Percentiles rank a stretch among this genome's conserved stretches.
These are phyloP conservation scores for Phytophthora pisi DNA, from an alignment of 352 stramenopile genomes.

Conservation along the genomic window DNA sequence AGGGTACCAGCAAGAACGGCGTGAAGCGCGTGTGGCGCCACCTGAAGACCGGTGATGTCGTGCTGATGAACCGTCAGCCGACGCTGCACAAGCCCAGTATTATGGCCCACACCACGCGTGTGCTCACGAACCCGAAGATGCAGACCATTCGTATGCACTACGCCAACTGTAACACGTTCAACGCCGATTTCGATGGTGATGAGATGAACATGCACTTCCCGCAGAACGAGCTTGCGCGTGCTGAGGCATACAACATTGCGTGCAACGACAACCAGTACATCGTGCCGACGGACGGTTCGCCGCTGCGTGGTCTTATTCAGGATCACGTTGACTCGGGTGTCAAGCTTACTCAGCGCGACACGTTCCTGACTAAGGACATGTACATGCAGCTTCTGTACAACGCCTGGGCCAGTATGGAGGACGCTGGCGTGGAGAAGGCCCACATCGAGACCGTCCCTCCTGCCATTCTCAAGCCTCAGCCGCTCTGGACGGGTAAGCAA, in stretches of 20 bases:
- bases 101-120: constrained; percentile 98
- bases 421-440: constrained; percentile 83
- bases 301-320: constrained; percentile 98
- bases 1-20: constrained; percentile 83
- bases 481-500: constrained; percentile 99
- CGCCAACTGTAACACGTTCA: constrained; percentile 99
- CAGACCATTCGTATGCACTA: constrained; percentile 99
- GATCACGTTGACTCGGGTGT: constrained; percentile 99
- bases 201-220: constrained; percentile 99
- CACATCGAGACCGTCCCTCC: constrained; percentile 97
- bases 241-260: constrained; percentile 98
- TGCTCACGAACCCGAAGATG: constrained; percentile 96
- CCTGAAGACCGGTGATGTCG: constrained; percentile 97
- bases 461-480: constrained; percentile 96
- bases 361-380: constrained; percentile 98
- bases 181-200: constrained; percentile 99
- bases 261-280: constrained; percentile 98
- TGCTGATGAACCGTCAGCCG: constrained; percentile 99
- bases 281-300: constrained; percentile 97
- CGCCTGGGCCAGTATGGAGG: constrained; percentile 95
- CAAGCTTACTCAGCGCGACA: constrained; percentile 98
- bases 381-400: constrained; percentile 99
- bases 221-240: constrained; percentile 97
- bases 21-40: constrained; percentile 98
- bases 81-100: constrained; percentile 99